phyloP scores from a whole-genome alignment of 768 basidiomycete genomes.

The Tulasnella sp. region DNA sequence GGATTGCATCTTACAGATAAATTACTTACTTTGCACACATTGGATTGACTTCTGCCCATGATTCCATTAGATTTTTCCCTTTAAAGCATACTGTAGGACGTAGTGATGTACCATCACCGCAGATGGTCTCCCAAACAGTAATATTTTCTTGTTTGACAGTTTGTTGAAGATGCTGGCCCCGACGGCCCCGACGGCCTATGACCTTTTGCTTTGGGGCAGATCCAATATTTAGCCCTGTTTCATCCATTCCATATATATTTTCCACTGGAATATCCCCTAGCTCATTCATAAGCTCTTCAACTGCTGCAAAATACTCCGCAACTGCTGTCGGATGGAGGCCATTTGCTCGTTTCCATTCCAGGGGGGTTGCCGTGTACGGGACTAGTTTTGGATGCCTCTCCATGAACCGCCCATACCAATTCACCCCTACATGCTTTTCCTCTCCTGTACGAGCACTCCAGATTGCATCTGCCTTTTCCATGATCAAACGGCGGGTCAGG shows the following conservation, averaged over 20 bases:
- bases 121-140: constrained; percentile 12
- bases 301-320: neutral
- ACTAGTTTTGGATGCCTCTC: constrained; percentile 4
- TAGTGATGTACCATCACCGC: constrained; percentile 4
- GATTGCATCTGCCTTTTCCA: constrained; percentile 27
- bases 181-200: constrained; percentile 10
- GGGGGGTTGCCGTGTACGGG: neutral
- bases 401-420: constrained; percentile 16
- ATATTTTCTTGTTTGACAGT: constrained; percentile 13
- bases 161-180: neutral
- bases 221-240: constrained; percentile 11
- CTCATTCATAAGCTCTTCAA: constrained; percentile 5
- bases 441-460: neutral
- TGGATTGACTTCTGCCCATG: constrained; percentile 13
- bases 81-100: constrained; percentile 14
- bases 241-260: constrained; percentile 11
- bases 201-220: neutral
- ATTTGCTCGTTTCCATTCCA: constrained; percentile 8
- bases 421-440: neutral
- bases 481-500: constrained; percentile 25
- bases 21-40: neutral
- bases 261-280: neutral
- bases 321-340: constrained; percentile 3
- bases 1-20: neutral
- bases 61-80: neutral